Percentiles rank a stretch among this genome's conserved stretches.
These are phyloP conservation scores for Casuarina equisetifolia DNA, from an alignment of 306 rosid genomes.

Conservation along the genomic window DNA sequence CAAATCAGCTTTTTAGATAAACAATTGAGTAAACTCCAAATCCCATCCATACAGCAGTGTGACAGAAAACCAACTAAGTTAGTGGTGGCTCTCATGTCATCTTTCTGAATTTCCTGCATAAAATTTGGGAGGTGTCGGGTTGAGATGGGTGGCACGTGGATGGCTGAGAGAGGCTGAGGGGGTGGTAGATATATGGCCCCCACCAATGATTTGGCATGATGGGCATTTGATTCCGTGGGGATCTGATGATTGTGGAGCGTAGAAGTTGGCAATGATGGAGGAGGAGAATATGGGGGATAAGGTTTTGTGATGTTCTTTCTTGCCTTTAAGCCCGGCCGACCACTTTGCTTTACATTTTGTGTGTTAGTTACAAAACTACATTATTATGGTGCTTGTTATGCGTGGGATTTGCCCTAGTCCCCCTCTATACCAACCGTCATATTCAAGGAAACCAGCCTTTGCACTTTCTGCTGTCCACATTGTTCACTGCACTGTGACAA, in stretches of 20 bases:
- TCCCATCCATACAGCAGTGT: constrained; percentile 30
- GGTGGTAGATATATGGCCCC: constrained; percentile 48
- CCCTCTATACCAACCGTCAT: constrained; percentile 31
- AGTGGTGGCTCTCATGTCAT: constrained; percentile 55
- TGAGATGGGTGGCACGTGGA: constrained; percentile 32
- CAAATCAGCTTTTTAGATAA: constrained; percentile 20
- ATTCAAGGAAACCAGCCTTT: constrained; percentile 37
- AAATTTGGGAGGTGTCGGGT: constrained; percentile 21
- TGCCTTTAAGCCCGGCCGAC: constrained; percentile 51
- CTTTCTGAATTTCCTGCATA: constrained; percentile 1
- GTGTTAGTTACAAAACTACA: constrained; percentile 1
- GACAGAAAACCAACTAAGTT: constrained; percentile 39
- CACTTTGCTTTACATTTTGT: constrained; percentile 33
- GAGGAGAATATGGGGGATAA: constrained; percentile 52
- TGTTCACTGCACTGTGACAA: not conserved
- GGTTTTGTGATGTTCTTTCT: constrained; percentile 34
- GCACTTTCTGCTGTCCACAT: not conserved
- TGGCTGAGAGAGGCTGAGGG: constrained; percentile 3
- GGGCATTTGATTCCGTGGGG: constrained; percentile 79
- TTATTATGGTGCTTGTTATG: not conserved
- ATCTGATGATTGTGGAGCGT: constrained; percentile 64
- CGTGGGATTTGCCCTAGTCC: not conserved
- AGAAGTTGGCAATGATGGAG: constrained; percentile 51
- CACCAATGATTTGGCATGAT: constrained; percentile 86
- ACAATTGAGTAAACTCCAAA: constrained; percentile 26